Evolutionary conservation across 495 filamentous ascomycete species (phyloP).

Genomic region (Aspergillus wentii): DNA sequence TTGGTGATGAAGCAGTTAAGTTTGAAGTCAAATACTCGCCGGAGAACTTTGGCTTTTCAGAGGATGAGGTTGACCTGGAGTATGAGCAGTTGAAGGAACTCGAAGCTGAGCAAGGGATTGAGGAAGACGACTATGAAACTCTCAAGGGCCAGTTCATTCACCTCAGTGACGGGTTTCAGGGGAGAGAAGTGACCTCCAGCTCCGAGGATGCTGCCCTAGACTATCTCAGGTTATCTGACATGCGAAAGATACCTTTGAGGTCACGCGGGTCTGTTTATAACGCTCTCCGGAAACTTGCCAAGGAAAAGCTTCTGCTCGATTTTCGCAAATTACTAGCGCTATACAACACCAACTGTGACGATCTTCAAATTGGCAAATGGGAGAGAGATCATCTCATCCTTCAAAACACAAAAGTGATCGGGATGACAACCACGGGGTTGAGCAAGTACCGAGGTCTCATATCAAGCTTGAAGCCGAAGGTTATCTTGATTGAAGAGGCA

Average conservation of each 20-base stretch:
- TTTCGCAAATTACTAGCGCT: slow-evolving; percentile 36
- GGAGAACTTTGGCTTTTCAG: slow-evolving; percentile 43
- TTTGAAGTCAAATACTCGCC: slow-evolving; percentile 32
- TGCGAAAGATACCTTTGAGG: slow-evolving; percentile 51
- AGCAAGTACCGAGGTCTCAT: slow-evolving; percentile 79
- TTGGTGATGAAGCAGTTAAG: slow-evolving; percentile 45
- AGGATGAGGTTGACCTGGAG: slow-evolving; percentile 62
- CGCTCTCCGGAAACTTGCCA: slow-evolving; percentile 41
- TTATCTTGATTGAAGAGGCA: slow-evolving; percentile 72
- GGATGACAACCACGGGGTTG: slow-evolving; percentile 79
- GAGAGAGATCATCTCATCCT: slow-evolving; percentile 50
- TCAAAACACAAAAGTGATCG: slow-evolving; percentile 54
- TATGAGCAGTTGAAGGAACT: slow-evolving; percentile 61
- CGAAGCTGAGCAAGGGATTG: slow-evolving; percentile 53
- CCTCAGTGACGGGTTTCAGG: slow-evolving; percentile 46
- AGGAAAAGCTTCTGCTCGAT: slow-evolving; percentile 31
- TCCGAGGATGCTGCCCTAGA: slow-evolving; percentile 5
- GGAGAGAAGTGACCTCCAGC: slow-evolving; percentile 8
- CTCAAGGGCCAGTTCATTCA: slow-evolving; percentile 44
- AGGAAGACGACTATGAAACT: slow-evolving; percentile 49
- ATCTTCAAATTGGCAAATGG: slow-evolving; percentile 49
- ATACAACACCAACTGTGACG: slow-evolving; percentile 37
- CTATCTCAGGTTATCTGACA: slow-evolving; percentile 32
- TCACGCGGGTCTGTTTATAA: slow-evolving; percentile 58
- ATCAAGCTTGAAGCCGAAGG: slow-evolving; percentile 60